A percentile compares a stretch with the other conserved stretches of the same genome.
Evolutionary conservation across 805 yeast genomes (phyloP).

Genomic region (Yarrowia osloensis): DNA sequence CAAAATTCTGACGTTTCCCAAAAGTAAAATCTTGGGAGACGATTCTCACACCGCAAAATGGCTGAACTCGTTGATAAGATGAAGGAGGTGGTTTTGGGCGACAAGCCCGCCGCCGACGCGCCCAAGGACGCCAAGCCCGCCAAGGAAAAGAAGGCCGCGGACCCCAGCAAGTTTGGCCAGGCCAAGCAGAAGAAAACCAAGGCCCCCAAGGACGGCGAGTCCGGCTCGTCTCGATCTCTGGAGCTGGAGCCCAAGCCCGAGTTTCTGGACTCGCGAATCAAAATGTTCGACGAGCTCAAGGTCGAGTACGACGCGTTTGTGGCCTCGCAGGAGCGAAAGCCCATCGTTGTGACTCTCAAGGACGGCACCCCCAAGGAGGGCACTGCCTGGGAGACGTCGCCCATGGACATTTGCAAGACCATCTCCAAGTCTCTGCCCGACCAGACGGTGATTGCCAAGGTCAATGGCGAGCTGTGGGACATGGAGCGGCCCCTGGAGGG

Average conservation of each 20-base stretch:
- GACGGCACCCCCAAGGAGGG: constrained; percentile 84
- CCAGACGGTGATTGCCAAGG: constrained; percentile 87
- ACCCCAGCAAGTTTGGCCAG: constrained; percentile 22
- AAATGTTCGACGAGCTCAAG: constrained; percentile 77
- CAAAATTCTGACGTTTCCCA: constrained; percentile 21
- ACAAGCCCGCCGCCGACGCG: neutral
- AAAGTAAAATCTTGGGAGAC: neutral
- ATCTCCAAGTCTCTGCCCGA: constrained; percentile 88
- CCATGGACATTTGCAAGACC: constrained; percentile 76
- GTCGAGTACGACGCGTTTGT: constrained; percentile 72
- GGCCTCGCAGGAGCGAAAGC: constrained; percentile 60
- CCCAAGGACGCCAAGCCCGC: constrained; percentile 15
- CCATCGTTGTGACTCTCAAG: constrained; percentile 78
- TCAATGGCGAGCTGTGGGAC: constrained; percentile 92
- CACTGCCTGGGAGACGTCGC: constrained; percentile 85
- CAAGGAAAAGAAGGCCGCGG: constrained; percentile 19
- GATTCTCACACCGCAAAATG: neutral
- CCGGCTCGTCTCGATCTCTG: constrained; percentile 19
- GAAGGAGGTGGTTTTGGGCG: constrained; percentile 27
- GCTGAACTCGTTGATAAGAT: constrained; percentile 28
- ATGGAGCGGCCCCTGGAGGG: constrained; percentile 90
- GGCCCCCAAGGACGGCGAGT: constrained; percentile 28
- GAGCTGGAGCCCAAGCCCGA: constrained; percentile 71
- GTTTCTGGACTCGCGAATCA: constrained; percentile 76
- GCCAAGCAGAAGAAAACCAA: constrained; percentile 28